These are phyloP conservation scores for Aspergillus sp. DNA, from an alignment of 2,329 filamentous ascomycete genomes.

Conservation along the genomic window DNA sequence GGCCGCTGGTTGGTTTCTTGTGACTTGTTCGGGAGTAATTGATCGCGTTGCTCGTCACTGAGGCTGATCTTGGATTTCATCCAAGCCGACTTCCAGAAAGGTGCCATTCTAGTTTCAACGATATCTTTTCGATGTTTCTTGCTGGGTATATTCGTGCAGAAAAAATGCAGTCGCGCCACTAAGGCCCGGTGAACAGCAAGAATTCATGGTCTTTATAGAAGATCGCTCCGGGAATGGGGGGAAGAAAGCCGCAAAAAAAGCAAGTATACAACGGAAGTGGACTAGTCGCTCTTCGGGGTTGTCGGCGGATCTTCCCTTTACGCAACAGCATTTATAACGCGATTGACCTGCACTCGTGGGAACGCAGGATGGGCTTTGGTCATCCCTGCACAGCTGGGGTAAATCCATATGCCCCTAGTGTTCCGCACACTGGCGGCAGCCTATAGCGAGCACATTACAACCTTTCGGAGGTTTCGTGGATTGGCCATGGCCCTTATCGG, in stretches of 20 bases:
- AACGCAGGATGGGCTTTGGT: neutral
- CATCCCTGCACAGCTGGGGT: neutral
- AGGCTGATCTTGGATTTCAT: slow-evolving; percentile 6
- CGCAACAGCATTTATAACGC: slow-evolving; percentile 14
- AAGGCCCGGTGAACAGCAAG: neutral
- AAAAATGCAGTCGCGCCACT: neutral
- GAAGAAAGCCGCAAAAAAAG: slow-evolving; percentile 6
- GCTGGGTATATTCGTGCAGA: neutral
- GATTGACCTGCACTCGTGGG: neutral
- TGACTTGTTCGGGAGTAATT: slow-evolving; percentile 1
- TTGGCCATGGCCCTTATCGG: neutral
- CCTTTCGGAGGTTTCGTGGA: too few relatives aligned
- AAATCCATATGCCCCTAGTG: too few relatives aligned
- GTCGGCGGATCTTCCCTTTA: neutral
- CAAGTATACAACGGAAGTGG: neutral
- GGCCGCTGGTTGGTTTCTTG: neutral
- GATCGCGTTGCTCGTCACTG: slow-evolving; percentile 16
- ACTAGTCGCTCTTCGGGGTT: neutral
- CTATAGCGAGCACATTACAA: too few relatives aligned
- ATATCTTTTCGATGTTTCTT: too few relatives aligned
- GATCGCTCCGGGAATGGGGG: too few relatives aligned
- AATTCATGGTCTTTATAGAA: neutral
- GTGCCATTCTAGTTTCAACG: slow-evolving; percentile 2
- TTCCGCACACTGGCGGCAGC: too few relatives aligned
- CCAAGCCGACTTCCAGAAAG: slow-evolving; percentile 18